Conservation (phyloP, 257 asterid species). For the Coffea canephora region DNA sequence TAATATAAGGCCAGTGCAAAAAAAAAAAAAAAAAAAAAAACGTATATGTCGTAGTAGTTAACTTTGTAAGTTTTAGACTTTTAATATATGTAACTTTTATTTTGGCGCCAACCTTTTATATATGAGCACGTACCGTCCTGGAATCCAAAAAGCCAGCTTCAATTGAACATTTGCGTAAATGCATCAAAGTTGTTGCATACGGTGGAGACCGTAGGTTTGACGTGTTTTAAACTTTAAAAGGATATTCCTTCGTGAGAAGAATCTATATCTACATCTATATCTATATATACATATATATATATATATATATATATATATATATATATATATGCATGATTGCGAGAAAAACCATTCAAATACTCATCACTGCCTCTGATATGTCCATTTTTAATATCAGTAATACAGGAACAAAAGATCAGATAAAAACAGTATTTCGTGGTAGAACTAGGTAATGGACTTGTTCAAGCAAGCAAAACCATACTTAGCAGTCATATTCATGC, state of each 20-base stretch:
- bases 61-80: too few relatives aligned
- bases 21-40: too few relatives aligned
- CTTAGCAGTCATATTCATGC: slow-evolving; percentile 43
- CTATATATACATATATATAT: background rate
- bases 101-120: too few relatives aligned
- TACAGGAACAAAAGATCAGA: background rate
- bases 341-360: slow-evolving; percentile 4
- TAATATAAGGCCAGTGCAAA: too few relatives aligned
- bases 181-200: background rate
- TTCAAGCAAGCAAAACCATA: slow-evolving; percentile 43
- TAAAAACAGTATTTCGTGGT: background rate
- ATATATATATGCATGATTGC: background rate
- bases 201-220: background rate
- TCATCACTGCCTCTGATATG: background rate
- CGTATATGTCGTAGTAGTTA: too few relatives aligned
- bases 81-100: too few relatives aligned
- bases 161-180: too few relatives aligned
- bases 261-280: background rate
- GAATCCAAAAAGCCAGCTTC: too few relatives aligned
- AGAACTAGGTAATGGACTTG: slow-evolving; percentile 2
- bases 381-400: background rate
- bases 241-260: background rate
- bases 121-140: too few relatives aligned
- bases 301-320: too few relatives aligned
- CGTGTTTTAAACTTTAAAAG: background rate